Evolutionary conservation across 2,329 filamentous ascomycete species (phyloP), one percentile per base, ranked within the genome.

Genomic region (Eutypa lata): DNA sequence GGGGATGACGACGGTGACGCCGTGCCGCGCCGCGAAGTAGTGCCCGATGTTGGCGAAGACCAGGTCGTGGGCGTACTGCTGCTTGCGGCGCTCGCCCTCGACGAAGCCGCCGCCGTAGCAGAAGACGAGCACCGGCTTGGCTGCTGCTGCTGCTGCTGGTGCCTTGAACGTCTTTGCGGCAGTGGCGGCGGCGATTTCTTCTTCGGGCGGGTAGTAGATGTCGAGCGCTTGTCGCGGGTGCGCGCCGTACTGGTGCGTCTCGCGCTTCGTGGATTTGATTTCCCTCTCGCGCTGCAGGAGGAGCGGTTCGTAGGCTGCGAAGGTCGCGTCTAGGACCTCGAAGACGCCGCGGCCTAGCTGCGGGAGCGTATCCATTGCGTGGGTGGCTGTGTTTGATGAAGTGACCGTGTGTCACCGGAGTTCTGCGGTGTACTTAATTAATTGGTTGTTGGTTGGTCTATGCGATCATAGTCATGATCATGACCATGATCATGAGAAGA

Each of bases 211-310:
- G 43, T 61, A 65, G 57, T 75, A 75, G 38, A 74, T 50, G 52
- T 75, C 73, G 18, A 75, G 64, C 37, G 68, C 55, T 13, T 74
- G 72, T 11, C 73, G 66, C 10, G 64, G 56, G 33, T 69, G 54
- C 2, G 60, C 56, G 3, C 72, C 72, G 51, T 74, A 74, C 4
- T 51, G 54, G 55, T 68, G 59, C 11, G 68, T 70, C 45, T 68
- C 62, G 26, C 54, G 57, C 46, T 54, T 57, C 13, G 53, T 62
- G n/a, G 63, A 63, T 33, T 55, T 57, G 50, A 68, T 68, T 14
- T 63, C 61, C 31, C 40, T 46, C 37, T 59, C 63, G 16, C 60
- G 60, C 2, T 61, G 60, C 24, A 59, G 51, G 2, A 68, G 38
- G 10, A 61, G 52, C 19, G 48, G 58, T 22, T 57, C 56, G 49